Conservation (phyloP, 78 protist species). For the Pigoraptor vietnamica region DNA sequence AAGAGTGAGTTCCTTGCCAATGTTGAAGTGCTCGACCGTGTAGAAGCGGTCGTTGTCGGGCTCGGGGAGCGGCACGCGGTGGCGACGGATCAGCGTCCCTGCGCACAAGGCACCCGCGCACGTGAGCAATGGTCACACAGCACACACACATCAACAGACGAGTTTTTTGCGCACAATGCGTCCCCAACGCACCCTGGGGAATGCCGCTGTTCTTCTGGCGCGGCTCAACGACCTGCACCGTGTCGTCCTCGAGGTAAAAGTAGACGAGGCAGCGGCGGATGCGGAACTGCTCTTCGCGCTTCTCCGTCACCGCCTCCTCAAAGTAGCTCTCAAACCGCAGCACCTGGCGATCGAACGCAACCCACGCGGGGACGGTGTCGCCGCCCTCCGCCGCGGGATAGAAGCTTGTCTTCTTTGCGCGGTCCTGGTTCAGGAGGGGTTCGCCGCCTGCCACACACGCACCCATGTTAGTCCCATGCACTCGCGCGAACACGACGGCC, state of each 20-base stretch:
- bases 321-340: not conserved
- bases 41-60: not conserved
- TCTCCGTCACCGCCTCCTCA: not conserved
- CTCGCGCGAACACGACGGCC: too few species aligned
- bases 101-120: too few species aligned
- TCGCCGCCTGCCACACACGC: too few species aligned
- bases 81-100: too few species aligned
- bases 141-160: too few species aligned
- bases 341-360: not conserved
- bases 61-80: too few species aligned
- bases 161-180: not conserved
- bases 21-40: not conserved
- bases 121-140: too few species aligned
- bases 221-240: not conserved
- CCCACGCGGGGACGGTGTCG: not conserved
- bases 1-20: not conserved
- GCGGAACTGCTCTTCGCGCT: not conserved
- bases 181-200: not conserved
- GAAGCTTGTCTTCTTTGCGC: too few species aligned
- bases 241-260: not conserved
- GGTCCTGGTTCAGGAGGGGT: too few species aligned
- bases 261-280: not conserved
- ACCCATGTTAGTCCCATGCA: too few species aligned
- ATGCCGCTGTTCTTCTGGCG: not conserved
- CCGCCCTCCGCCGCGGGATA: not conserved